phyloP scores from a whole-genome alignment of 768 basidiomycete species.

The Mycena maculata region DNA sequence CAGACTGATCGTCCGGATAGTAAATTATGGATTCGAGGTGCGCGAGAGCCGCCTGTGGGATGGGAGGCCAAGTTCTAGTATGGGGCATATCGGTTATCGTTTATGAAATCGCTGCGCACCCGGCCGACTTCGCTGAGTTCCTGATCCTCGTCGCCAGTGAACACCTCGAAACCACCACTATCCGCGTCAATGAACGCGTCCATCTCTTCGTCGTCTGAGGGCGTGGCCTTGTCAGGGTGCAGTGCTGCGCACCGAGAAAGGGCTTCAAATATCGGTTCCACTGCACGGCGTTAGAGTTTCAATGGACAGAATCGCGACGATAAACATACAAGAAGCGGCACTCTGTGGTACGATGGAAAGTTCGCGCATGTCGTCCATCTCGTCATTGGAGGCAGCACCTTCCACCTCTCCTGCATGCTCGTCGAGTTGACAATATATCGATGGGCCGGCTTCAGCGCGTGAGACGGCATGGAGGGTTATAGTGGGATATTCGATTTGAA shows the following conservation, averaged over 20 bases:
- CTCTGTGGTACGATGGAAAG: conserved; percentile 79
- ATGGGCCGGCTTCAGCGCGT: conserved; percentile 71
- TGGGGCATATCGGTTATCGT: conserved; percentile 81
- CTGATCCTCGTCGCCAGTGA: conserved; percentile 68
- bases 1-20: conserved; percentile 51
- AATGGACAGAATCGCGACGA: conserved; percentile 11
- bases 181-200: conserved; percentile 68
- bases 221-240: conserved; percentile 76
- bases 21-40: conserved; percentile 87
- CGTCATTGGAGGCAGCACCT: conserved; percentile 45
- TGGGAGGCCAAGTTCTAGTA: conserved; percentile 80
- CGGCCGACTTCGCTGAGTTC: conserved; percentile 90
- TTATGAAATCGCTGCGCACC: conserved; percentile 92
- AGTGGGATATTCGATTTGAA: conserved; percentile 88
- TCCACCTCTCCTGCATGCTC: conserved; percentile 60
- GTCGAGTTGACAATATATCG: conserved; percentile 95
- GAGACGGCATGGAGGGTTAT: conserved; percentile 96
- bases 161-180: conserved; percentile 61
- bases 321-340: conserved; percentile 66
- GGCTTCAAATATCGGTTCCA: conserved; percentile 88
- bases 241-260: conserved; percentile 87
- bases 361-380: conserved; percentile 75
- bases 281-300: conserved; percentile 50
- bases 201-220: conserved; percentile 60
- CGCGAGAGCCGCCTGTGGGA: conserved; percentile 78